A percentile compares a stretch with the other conserved stretches of the same genome.
phyloP scores from a whole-genome alignment of 768 basidiomycete species.

The Trametes elegans region DNA sequence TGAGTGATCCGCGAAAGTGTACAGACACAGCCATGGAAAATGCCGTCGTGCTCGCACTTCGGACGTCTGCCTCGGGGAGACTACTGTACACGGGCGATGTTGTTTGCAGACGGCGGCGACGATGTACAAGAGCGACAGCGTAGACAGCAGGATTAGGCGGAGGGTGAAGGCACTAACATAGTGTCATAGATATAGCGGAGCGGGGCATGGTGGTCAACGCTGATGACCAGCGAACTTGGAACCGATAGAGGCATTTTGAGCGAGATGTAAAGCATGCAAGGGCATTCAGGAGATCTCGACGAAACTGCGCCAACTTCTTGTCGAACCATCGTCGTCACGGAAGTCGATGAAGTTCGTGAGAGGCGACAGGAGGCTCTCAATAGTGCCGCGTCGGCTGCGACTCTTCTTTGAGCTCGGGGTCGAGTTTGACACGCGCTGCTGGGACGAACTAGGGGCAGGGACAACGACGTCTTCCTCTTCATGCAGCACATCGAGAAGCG shows the following conservation, averaged over 20 bases:
- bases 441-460: background rate
- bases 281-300: conserved; percentile 45
- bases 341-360: conserved; percentile 67
- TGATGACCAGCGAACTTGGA: background rate
- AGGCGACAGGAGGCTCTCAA: conserved; percentile 49
- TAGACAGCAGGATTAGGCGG: conserved; percentile 1
- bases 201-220: background rate
- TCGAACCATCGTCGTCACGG: conserved; percentile 41
- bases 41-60: no score
- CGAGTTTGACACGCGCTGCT: conserved; percentile 4
- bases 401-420: conserved; percentile 19
- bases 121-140: background rate
- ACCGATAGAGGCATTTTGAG: background rate
- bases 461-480: conserved; percentile 31
- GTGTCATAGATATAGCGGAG: background rate
- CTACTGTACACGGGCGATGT: conserved; percentile 1
- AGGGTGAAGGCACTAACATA: background rate
- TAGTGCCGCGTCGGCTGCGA: conserved; percentile 40
- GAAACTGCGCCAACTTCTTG: conserved; percentile 62
- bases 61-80: no score
- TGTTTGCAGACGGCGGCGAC: background rate
- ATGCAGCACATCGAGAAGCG: conserved; percentile 26
- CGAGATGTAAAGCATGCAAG: background rate
- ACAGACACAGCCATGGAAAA: no score
- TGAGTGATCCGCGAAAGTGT: background rate